Evolutionary conservation across 2,329 filamentous ascomycete genomes (phyloP).

Genomic region (Plectosphaerella sp.): DNA sequence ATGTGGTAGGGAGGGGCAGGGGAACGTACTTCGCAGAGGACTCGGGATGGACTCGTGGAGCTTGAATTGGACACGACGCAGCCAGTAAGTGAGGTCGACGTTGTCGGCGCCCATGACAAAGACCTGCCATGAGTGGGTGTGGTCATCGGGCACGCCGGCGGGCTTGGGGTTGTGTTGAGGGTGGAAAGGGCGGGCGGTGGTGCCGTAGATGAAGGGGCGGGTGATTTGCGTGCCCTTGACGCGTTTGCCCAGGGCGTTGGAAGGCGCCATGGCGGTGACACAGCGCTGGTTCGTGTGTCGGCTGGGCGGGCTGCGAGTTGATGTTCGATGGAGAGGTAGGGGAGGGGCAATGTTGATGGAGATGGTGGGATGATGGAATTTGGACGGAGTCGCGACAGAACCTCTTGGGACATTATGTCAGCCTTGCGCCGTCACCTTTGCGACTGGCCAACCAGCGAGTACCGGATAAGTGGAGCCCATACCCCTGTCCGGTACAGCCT

Average conservation of each 20-base stretch:
- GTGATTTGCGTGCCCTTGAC: slow-evolving; percentile 62
- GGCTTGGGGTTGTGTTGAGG: slow-evolving; percentile 75
- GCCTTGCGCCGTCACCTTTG: slow-evolving; percentile 4
- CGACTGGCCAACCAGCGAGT: slow-evolving; percentile 6
- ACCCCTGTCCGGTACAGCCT: not conserved
- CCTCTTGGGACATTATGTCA: slow-evolving; percentile 8
- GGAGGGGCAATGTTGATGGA: not conserved
- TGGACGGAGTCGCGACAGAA: not conserved
- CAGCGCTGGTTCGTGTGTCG: not conserved
- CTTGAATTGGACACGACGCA: slow-evolving; percentile 96
- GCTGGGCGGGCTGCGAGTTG: too few relatives aligned
- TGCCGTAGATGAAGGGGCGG: slow-evolving; percentile 69
- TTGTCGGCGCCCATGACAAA: slow-evolving; percentile 89
- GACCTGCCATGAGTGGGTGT: slow-evolving; percentile 95
- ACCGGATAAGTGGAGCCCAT: not conserved
- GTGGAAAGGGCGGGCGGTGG: slow-evolving; percentile 74
- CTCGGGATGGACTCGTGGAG: slow-evolving; percentile 96
- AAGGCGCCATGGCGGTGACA: slow-evolving; percentile 49
- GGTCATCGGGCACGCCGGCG: slow-evolving; percentile 73
- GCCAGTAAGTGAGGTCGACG: slow-evolving; percentile 90
- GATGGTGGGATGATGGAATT: slow-evolving; percentile 8
- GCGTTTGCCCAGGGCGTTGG: slow-evolving; percentile 55
- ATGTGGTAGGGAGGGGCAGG: not conserved
- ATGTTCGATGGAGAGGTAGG: too few relatives aligned
- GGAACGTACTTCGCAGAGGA: slow-evolving; percentile 66